Conservation (phyloP, 148 eudicot genomes). For the Pouteria glomerata region DNA sequence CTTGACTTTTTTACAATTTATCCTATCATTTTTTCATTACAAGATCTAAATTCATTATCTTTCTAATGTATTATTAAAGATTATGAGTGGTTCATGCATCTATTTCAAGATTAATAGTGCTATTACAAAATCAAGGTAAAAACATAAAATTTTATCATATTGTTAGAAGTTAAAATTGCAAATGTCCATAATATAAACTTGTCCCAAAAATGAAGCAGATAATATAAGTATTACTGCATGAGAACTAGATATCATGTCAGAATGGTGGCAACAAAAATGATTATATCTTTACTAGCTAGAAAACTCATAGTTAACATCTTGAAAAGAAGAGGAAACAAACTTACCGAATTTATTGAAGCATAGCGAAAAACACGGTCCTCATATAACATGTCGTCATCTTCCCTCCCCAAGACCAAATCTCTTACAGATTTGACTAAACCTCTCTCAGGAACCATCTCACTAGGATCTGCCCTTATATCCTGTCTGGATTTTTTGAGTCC, state of each 20-base stretch:
- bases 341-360: conserved; percentile 85
- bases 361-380: conserved; percentile 88
- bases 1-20: no score
- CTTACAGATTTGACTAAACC: conserved; percentile 69
- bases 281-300: background rate
- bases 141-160: background rate
- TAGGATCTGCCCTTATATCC: conserved; percentile 43
- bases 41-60: no score
- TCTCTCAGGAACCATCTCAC: conserved; percentile 54
- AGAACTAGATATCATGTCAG: background rate
- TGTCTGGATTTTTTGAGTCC: conserved; percentile 26
- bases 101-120: background rate
- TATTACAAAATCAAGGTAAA: background rate
- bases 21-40: no score
- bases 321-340: conserved; percentile 10
- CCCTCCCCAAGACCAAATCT: conserved; percentile 56
- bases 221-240: background rate
- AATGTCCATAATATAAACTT: background rate
- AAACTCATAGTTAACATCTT: background rate
- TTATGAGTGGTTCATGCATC: background rate
- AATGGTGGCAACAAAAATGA: background rate
- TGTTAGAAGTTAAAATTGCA: background rate
- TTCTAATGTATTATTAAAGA: background rate
- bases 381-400: conserved; percentile 75
- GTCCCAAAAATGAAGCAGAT: background rate